phyloP scores from a whole-genome alignment of 2,329 filamentous ascomycete species.

The Aspergillus terreus region DNA sequence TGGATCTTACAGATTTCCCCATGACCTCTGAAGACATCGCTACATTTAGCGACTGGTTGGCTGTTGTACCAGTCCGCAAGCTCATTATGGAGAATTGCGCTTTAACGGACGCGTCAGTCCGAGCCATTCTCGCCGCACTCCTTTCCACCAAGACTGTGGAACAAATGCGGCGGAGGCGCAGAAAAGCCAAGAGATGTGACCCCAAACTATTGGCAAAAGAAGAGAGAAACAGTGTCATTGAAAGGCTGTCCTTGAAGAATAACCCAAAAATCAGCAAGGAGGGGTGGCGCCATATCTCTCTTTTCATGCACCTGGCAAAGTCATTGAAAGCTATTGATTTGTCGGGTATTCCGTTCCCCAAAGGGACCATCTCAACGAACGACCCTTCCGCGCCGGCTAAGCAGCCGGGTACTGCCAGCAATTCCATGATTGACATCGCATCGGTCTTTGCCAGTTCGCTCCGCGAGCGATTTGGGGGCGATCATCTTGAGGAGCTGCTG shows the following conservation, averaged over 20 bases:
- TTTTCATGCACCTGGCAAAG: slow-evolving; percentile 87
- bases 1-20: slow-evolving; percentile 81
- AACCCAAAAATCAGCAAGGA: slow-evolving; percentile 78
- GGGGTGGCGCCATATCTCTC: slow-evolving; percentile 85
- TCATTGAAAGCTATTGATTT: slow-evolving; percentile 83
- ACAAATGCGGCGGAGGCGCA: slow-evolving; percentile 50
- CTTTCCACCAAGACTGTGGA: slow-evolving; percentile 71
- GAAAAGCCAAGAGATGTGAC: slow-evolving; percentile 35
- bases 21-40: slow-evolving; percentile 79
- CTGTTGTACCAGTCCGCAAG: slow-evolving; percentile 85
- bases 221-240: slow-evolving; percentile 64
- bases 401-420: slow-evolving; percentile 16
- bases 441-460: slow-evolving; percentile 71
- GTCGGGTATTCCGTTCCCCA: slow-evolving; percentile 77
- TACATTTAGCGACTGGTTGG: slow-evolving; percentile 89
- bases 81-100: slow-evolving; percentile 83
- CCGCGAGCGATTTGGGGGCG: slow-evolving; percentile 69
- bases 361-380: slow-evolving; percentile 27
- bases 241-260: slow-evolving; percentile 83
- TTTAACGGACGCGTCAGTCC: slow-evolving; percentile 78
- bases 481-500: slow-evolving; percentile 75
- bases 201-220: slow-evolving; percentile 25
- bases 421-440: slow-evolving; percentile 50
- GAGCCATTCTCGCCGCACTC: slow-evolving; percentile 81
- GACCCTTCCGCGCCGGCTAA: slow-evolving; percentile 14